Percentiles rank a stretch among this genome's conserved stretches.
phyloP scores from a whole-genome alignment of 202 grass and related monocot species.

The Dendrocalamus latiflorus region DNA sequence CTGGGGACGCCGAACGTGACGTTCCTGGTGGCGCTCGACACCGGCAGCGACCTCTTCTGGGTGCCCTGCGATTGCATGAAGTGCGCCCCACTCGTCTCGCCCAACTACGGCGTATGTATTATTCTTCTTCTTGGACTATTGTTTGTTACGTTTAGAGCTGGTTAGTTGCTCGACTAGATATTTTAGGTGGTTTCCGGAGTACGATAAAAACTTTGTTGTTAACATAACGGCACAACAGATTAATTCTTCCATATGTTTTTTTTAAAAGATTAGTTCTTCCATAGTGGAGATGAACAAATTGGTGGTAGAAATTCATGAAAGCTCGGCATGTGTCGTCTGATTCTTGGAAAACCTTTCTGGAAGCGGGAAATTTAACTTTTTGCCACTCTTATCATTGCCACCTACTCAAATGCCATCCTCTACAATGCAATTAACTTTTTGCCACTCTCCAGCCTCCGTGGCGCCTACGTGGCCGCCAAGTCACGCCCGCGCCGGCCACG shows the following conservation, averaged over 20 bases:
- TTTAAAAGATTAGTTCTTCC: not conserved
- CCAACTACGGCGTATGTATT: slow-evolving; percentile 38
- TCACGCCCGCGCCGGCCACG: too few relatives aligned
- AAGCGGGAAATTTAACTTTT: too few relatives aligned
- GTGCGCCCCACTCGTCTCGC: slow-evolving; percentile 52
- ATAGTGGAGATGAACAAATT: not conserved
- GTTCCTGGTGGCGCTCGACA: too few relatives aligned
- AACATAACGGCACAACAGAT: not conserved
- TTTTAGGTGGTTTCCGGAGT: not conserved
- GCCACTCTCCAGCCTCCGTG: too few relatives aligned
- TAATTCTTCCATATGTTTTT: not conserved
- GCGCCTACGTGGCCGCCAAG: too few relatives aligned
- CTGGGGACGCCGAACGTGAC: slow-evolving; percentile 85
- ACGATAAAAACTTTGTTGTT: not conserved
- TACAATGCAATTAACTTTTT: too few relatives aligned
- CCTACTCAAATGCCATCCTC: too few relatives aligned
- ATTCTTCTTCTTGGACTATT: not conserved
- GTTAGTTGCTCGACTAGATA: not conserved
- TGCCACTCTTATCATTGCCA: too few relatives aligned
- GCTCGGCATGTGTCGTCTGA: slow-evolving; percentile 9
- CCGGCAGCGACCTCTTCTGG: too few relatives aligned
- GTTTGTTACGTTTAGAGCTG: not conserved
- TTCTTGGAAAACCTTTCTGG: slow-evolving; percentile 13
- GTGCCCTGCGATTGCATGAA: slow-evolving; percentile 59
- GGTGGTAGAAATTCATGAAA: not conserved